Conservation (phyloP, 441 rosid species). For the Sinapis alba region DNA sequence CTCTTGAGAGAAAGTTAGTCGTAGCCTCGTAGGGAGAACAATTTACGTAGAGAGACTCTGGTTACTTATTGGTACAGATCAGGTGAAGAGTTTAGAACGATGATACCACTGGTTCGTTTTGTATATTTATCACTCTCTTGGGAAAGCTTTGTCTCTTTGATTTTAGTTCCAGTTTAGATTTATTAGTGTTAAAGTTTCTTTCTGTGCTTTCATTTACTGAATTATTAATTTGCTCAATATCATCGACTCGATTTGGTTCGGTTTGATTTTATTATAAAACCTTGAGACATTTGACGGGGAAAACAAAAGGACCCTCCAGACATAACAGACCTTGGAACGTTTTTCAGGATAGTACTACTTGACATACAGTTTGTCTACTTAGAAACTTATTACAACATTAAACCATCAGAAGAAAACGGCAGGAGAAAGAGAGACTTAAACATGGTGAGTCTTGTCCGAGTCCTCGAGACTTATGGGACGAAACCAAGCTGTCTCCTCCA, state of each 20-base stretch:
- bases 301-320: not conserved
- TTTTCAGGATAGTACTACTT: not conserved
- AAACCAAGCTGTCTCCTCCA: constrained; percentile 91
- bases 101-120: constrained; percentile 35
- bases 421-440: not conserved
- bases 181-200: not conserved
- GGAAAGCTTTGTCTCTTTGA: constrained; percentile 30
- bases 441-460: constrained; percentile 67
- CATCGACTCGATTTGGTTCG: not conserved
- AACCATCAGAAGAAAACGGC: not conserved
- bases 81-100: constrained; percentile 31
- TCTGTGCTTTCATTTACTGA: not conserved
- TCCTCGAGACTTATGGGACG: constrained; percentile 88
- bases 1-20: constrained; percentile 32
- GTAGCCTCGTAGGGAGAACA: constrained; percentile 43
- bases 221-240: constrained; percentile 5
- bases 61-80: constrained; percentile 38
- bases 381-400: constrained; percentile 23
- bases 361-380: constrained; percentile 23
- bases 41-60: constrained; percentile 27
- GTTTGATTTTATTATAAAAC: not conserved
- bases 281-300: not conserved
- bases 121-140: constrained; percentile 28
- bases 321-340: not conserved
- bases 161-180: constrained; percentile 31